Conservation (phyloP, 2,329 filamentous ascomycete genomes). For the Albifimbria verrucaria region DNA sequence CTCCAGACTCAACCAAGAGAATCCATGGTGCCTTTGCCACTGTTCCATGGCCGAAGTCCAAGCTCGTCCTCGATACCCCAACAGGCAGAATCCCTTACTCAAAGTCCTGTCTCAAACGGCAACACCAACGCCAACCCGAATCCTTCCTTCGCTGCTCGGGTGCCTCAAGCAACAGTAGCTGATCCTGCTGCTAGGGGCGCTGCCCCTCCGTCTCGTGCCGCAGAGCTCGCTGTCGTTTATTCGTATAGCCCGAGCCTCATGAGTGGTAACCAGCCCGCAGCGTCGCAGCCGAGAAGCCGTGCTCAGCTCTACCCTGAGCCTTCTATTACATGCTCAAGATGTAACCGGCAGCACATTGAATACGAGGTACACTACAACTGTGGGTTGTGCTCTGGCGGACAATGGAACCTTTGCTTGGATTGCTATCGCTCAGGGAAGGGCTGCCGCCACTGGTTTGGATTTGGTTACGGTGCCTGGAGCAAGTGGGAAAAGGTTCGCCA, state of each 20-base stretch:
- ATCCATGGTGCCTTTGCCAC: conserved; percentile 32
- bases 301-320: conserved; percentile 64
- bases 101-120: conserved; percentile 18
- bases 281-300: conserved; percentile 36
- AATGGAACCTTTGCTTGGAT: conserved; percentile 74
- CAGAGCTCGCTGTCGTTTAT: conserved; percentile 36
- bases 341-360: conserved; percentile 69
- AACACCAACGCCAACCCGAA: conserved; percentile 15
- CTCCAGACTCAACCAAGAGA: conserved; percentile 39
- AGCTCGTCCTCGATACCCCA: conserved; percentile 29
- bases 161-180: conserved; percentile 21
- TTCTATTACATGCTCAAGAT: conserved; percentile 69
- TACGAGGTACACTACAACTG: conserved; percentile 88
- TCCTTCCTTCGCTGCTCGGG: conserved; percentile 35
- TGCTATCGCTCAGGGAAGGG: conserved; percentile 78
- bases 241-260: conserved; percentile 28
- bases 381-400: conserved; percentile 62
- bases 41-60: conserved; percentile 38
- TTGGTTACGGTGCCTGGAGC: conserved; percentile 68
- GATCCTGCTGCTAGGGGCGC: conserved; percentile 17
- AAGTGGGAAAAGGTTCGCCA: conserved; percentile 58
- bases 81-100: conserved; percentile 7
- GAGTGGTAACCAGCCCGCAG: conserved; percentile 24
- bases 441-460: conserved; percentile 85
- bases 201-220: conserved; percentile 29